phyloP scores from a whole-genome alignment of 305 asterid genomes.

The Fraxinus velutina region DNA sequence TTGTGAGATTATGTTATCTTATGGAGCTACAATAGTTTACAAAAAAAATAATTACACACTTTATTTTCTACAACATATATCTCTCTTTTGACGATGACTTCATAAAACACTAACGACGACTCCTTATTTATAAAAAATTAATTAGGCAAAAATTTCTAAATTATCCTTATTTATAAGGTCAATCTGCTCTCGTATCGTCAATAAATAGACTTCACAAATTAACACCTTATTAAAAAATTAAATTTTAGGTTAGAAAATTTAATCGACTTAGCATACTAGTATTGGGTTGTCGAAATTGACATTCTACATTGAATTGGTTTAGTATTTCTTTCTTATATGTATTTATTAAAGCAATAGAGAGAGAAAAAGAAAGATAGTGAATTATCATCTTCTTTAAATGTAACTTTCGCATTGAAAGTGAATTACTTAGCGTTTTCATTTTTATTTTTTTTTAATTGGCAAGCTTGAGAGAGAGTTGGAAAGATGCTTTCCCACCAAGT shows the following conservation, averaged over 20 bases:
- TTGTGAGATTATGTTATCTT: neutral
- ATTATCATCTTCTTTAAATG: no score
- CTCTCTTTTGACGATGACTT: neutral
- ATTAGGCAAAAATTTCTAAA: no score
- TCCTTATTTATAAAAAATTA: no score
- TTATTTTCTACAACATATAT: no score
- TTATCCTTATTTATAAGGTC: no score
- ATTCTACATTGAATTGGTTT: neutral
- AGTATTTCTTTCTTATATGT: neutral
- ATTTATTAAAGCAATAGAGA: neutral
- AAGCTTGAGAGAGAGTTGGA: neutral
- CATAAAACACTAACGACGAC: no score
- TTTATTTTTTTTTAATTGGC: no score
- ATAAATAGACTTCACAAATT: neutral
- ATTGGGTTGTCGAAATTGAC: neutral
- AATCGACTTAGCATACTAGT: neutral
- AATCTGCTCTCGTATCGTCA: no score
- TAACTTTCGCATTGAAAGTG: neutral
- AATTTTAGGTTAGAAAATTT: no score
- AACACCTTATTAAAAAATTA: neutral
- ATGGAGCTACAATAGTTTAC: neutral
- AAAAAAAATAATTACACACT: neutral
- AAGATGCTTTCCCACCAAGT: neutral
- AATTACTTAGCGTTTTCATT: neutral
- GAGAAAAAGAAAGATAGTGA: neutral